Evolutionary conservation across 331 rosid genomes (phyloP), one percentile per base, ranked within the genome.

Genomic region (Phaseolus coccineus): DNA sequence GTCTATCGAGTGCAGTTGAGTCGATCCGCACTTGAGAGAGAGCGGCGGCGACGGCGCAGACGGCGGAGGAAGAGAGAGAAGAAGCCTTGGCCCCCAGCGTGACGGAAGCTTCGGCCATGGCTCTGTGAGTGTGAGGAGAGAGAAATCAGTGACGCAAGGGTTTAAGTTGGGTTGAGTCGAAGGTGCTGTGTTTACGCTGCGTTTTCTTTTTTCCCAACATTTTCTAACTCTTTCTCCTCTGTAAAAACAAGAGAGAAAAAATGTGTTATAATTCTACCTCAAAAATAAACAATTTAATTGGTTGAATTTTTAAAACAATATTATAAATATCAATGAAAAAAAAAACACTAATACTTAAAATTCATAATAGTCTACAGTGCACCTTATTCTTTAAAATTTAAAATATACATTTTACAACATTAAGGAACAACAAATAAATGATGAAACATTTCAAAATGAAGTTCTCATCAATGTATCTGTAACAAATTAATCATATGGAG

Each of bases 61-160:
- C 82, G 68, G 94, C 53, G 61, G 87, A 81, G 71, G 98, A 91
- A 10, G 97, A 85, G 52, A 94, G 91, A 52, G 97, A 84, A 4
- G 92, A 87, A 30, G 94, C 95, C 80, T 94, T 94, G 80, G 88
- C 97, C 2, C 97, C 98, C 6, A 95, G 76, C 1, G 94, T 89
- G 0, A 90, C 69, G 50, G 86, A 80, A 30, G 47, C 76, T 69
- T 81, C 85, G 31, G 40, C 88, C 98, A 94, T 94, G 11, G 78
- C 15, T 42, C 35, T 13, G 62, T 8, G 40, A 10, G 39, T 8
- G 46, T 1, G 56, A 9, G 50, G 50, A 46, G 4, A 12, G 14
- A 11, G 48, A 44, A 10, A 44, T 2, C 11, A 2, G 11, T 40
- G 48, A 44, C 2, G 14, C 9, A 14, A 46, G 51, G 51, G 51